Conservation (phyloP, 2,329 filamentous ascomycete species). For the Fusarium veterinarium region DNA sequence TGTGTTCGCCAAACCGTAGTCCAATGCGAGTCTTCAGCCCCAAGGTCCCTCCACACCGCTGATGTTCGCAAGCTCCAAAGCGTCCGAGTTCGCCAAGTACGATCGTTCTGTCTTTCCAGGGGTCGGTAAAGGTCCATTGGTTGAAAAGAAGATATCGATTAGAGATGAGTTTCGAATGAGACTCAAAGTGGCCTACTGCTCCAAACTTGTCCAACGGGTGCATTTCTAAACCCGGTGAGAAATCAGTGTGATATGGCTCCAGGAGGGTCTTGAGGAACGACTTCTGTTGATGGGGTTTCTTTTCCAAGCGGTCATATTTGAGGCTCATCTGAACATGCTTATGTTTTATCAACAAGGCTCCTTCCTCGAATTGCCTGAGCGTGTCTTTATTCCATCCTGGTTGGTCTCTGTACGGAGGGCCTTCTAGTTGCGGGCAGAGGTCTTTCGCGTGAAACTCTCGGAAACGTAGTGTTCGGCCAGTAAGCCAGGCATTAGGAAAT, state of each 20-base stretch:
- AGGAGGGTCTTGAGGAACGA: background rate
- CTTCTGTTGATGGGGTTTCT: background rate
- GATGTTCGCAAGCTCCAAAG: constrained; percentile 5
- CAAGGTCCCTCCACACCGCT: constrained; percentile 9
- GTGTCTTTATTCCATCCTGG: rapidly evolving
- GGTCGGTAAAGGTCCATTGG: background rate
- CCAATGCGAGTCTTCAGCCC: background rate
- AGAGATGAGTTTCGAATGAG: constrained; percentile 2
- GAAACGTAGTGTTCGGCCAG: background rate
- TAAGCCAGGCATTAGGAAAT: constrained; percentile 4
- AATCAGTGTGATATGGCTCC: background rate
- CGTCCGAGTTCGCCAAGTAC: rapidly evolving
- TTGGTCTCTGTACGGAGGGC: background rate
- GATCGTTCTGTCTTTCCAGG: background rate
- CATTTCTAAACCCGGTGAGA: rapidly evolving
- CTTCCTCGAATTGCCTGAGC: rapidly evolving
- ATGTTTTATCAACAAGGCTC: background rate
- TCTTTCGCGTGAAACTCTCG: background rate
- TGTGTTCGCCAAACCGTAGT: background rate
- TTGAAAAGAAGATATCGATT: constrained; percentile 8
- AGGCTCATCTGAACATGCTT: constrained; percentile 6
- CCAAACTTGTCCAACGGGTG: no score
- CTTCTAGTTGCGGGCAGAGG: background rate
- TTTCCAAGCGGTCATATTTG: constrained; percentile 5
- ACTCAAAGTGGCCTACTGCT: background rate